Evolutionary conservation across 2,329 filamentous ascomycete genomes (phyloP), one percentile per base, ranked within the genome.

Genomic region (Fusarium mundagurra): DNA sequence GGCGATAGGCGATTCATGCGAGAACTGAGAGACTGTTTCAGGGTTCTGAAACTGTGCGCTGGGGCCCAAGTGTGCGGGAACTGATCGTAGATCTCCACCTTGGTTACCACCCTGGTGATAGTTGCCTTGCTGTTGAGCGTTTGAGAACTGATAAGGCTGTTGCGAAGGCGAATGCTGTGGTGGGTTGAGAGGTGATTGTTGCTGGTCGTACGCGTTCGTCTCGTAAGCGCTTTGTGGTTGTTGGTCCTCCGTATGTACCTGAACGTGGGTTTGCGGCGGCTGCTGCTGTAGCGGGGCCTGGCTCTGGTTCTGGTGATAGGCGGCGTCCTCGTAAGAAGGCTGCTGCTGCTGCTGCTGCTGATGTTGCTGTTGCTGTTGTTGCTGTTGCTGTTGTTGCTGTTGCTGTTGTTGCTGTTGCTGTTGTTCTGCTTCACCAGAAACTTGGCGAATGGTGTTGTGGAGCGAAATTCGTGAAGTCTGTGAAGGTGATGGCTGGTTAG

Each of bases 11-110:
- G 89, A 91, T 67, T 92, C 90, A 84, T 88, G 86, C 78, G 90
- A 92, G 74, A 90, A 80, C 80, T 91, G 89, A 12, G 90, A 92
- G 43, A 90, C 81, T 10, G 89, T 90, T 80, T 92, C 90, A 34
- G 88, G 82, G 77, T 90, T 91, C 64, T 80, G 82, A 59, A 80
- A 80, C 61, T 71, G 81, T 64, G 64, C 53, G 64, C 71, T 76
- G 66, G 74, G 81, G 71, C 75, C 80, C 60, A 83, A 78, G 61
- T 84, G 82, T 44, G 80, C 80, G n/a, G 82, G 78, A 68, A 80
- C 80, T 45, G 80, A 74, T 60, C 79, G 83, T 66, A 82, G 79
- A 53, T 81, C 83, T 34, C 79, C 80, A 66, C 78, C 78, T 67
- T 80, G 81, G 62, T 83, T 81, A 48, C 63, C 69, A 70, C 51